These are phyloP conservation scores for Lathyrus sativus DNA, from an alignment of 306 rosid genomes.

Conservation along the genomic window DNA sequence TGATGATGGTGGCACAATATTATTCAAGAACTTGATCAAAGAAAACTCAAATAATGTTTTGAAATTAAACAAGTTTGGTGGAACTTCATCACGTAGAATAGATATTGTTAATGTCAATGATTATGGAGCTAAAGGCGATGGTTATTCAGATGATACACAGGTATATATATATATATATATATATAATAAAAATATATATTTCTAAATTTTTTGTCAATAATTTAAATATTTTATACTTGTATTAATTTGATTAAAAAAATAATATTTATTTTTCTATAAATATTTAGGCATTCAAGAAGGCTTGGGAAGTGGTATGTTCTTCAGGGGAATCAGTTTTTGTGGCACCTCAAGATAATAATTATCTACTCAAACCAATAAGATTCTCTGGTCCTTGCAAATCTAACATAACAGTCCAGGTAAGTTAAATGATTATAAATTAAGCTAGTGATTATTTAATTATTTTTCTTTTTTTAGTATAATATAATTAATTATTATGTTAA, in stretches of 20 bases:
- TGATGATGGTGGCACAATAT: conserved; percentile 38
- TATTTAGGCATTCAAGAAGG: conserved; percentile 67
- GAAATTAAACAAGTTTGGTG: conserved; percentile 18
- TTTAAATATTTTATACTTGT: neutral
- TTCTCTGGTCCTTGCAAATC: conserved; percentile 85
- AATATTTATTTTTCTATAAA: neutral
- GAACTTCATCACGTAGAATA: neutral
- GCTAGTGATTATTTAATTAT: neutral
- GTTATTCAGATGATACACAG: conserved; percentile 54
- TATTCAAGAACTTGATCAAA: conserved; percentile 41
- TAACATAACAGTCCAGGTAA: conserved; percentile 52
- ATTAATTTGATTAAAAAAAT: conserved; percentile 11
- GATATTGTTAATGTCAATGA: conserved; percentile 51
- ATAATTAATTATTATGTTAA: neutral
- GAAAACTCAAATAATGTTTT: conserved; percentile 32
- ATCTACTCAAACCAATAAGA: conserved; percentile 62
- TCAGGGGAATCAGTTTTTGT: conserved; percentile 36
- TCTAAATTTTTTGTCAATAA: neutral
- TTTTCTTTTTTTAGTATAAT: neutral
- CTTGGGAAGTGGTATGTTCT: conserved; percentile 69
- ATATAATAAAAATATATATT: neutral
- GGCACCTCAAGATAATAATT: conserved; percentile 48
- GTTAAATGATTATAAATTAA: conserved; percentile 12
- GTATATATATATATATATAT: conserved; percentile 43
- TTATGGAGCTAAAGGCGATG: conserved; percentile 68